Base-by-base conservation (phyloP, 176 grass and related monocot species). In the Triticum turgidum region DNA sequence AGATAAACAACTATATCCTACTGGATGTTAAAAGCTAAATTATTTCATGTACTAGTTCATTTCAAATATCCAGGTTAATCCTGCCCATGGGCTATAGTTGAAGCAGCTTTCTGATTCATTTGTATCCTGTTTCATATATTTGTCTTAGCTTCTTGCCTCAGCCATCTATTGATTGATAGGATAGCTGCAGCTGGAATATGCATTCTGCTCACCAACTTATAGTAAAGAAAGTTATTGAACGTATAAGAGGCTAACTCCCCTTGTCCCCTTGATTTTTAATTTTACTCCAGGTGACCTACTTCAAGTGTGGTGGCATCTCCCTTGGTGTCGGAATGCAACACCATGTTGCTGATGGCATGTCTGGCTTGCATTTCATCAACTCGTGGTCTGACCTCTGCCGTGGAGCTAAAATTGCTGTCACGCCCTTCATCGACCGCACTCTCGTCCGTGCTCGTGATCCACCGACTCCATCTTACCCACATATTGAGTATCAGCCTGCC, bases 311-410 rank as follows among this genome's bases (percentile, higher is more conserved):
- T 65, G 95, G 93, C 0, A 85, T 90, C 25, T 93, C 91, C 41
- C 83, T 98, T 72, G 95, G 95, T 30, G 95, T 98, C 17, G 95
- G 95, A n/a, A 92, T 95, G 93, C 95, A 98, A 76, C 95, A 98
- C 83, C 93, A 98, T 61, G 93, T 82, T 0, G 93, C 93, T 0
- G 95, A 98, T 15, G 95, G 95, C 73, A 88, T 90, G 91, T 98
- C 95, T 21, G 93, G 89, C 9, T 80, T 93, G 67, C 95, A 93
- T 66, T 95, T 98, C 86, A 95, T 98, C 33, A 98, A 98, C 87
- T 93, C 95, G 3, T 98, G 95, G 95, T 93, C 95, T 25, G 95
- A 93, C 64, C 30, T 95, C 47, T 85, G 93, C 62, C 91, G 91
- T 38, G 93, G 95, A 69, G 67, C 49, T 79, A 64, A 81, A 44